A percentile compares a stretch with the other conserved stretches of the same genome.
These are phyloP conservation scores for Aspergillus coremiiformis DNA, from an alignment of 495 filamentous ascomycete genomes.

Conservation along the genomic window DNA sequence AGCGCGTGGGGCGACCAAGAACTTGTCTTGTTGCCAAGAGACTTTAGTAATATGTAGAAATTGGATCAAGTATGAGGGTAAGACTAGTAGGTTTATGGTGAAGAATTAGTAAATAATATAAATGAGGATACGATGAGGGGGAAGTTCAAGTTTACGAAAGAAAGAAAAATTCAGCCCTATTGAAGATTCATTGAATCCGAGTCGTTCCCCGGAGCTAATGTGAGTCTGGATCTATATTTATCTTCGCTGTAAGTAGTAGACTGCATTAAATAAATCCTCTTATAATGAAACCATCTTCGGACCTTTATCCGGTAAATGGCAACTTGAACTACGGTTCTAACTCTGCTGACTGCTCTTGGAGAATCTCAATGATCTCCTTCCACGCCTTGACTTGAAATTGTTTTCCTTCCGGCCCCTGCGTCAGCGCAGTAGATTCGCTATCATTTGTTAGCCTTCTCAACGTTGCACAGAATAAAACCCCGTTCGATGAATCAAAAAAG, in stretches of 20 bases:
- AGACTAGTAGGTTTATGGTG: too few relatives aligned
- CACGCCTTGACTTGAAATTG: constrained; percentile 33
- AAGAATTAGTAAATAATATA: too few relatives aligned
- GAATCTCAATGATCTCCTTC: constrained; percentile 32
- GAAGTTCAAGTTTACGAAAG: not conserved
- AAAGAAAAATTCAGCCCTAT: not conserved
- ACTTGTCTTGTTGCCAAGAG: not conserved
- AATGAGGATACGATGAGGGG: too few relatives aligned
- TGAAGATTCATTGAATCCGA: not conserved
- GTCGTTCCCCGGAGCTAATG: not conserved
- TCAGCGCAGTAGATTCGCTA: constrained; percentile 36
- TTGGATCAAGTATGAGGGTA: too few relatives aligned
- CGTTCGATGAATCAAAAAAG: too few relatives aligned
- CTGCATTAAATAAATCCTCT: too few relatives aligned
- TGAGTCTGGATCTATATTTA: not conserved
- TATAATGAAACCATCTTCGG: too few relatives aligned
- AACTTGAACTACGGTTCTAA: too few relatives aligned
- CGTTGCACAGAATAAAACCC: too few relatives aligned
- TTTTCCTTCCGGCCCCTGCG: constrained; percentile 25
- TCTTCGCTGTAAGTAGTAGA: too few relatives aligned
- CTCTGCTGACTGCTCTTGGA: constrained; percentile 23
- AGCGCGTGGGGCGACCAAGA: not conserved
- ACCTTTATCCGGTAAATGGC: too few relatives aligned
- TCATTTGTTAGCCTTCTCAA: constrained; percentile 7
- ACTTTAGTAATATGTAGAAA: not conserved